Base-by-base conservation (phyloP, 2,329 filamentous ascomycete genomes). In the Aspergillus brasiliensis region DNA sequence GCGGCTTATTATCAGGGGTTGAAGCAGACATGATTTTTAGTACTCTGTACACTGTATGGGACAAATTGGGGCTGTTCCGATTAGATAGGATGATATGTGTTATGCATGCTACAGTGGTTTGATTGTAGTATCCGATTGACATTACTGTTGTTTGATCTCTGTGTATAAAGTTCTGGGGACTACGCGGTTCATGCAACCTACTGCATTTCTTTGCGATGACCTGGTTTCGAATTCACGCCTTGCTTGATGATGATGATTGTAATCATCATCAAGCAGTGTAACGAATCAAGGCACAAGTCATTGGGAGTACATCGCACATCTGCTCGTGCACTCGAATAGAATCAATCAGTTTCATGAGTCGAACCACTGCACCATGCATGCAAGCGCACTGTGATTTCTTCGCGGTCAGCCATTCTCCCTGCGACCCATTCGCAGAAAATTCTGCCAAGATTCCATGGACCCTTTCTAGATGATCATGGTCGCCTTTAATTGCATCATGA, bases 1-100 rank as follows among this genome's bases (percentile, higher is more conserved):
- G 82, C 80, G 1, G 57, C 61, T 3, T 72, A 65, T 28, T 61
- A 67, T 46, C 57, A 62, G 10, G 46, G 59, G 11, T 13, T 23
- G 19, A 34, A 34, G 31, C n/a, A 19, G 38, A 13, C 40, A 23
- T 19, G n/a, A 11, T 44, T 19, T 15, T 17, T 8, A 42, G 37
- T 6, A 5, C 8, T 38, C 34, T 15, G 19, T 13, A 5, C 17
- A 38, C 23, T 7, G 13, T 17, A 6, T 15, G 11, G 31, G 31
- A 34, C 11, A 2, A 5, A 13, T 5, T 44, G 40, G 19, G 19
- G 19, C 23, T 23, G 40, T 23, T 23, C 7, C 5, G 2, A 44
- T 3, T 23, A n/a, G n/a, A n/a, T n/a, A n/a, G n/a, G 31, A 34
- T 34, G 13, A 2, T 6, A 13, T 34, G 31, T 34, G 13, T 6